Evolutionary conservation across 176 grass and related monocot genomes (phyloP).

Genomic region (Hsuehochloa calcarea): DNA sequence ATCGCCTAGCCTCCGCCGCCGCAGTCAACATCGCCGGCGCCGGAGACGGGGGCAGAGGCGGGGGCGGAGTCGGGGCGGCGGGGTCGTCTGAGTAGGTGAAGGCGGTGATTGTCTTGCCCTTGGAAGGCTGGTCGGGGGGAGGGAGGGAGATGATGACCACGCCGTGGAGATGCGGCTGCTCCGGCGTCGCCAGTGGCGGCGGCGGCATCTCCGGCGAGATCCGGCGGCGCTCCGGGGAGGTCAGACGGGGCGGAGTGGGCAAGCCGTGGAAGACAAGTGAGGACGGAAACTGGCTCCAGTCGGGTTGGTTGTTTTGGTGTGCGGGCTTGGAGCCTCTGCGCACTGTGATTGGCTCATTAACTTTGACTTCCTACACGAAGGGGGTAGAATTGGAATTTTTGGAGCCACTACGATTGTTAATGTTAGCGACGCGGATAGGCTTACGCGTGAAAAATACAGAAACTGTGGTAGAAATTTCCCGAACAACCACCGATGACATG

Average conservation of each 20-base stretch:
- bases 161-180: slow-evolving; percentile 58
- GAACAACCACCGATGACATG: neutral
- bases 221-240: slow-evolving; percentile 22
- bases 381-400: neutral
- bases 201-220: slow-evolving; percentile 40
- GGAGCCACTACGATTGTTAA: neutral
- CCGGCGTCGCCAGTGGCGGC: neutral
- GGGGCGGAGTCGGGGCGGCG: neutral
- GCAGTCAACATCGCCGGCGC: neutral
- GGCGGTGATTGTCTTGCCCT: slow-evolving; percentile 96
- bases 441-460: too few species aligned
- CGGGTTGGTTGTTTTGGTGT: slow-evolving; percentile 12
- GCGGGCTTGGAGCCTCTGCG: neutral
- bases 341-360: slow-evolving; percentile 25
- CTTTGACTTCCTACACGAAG: slow-evolving; percentile 3
- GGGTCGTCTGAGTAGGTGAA: slow-evolving; percentile 73
- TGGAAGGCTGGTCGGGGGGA: slow-evolving; percentile 83
- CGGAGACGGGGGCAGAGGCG: neutral
- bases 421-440: neutral
- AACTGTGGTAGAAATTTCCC: too few species aligned
- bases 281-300: neutral
- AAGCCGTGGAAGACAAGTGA: slow-evolving; percentile 34
- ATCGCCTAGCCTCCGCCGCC: slow-evolving; percentile 7
- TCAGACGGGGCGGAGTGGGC: slow-evolving; percentile 37
- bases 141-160: slow-evolving; percentile 96